Evolutionary conservation across 257 asterid genomes (phyloP), one percentile per base, ranked within the genome.

Genomic region (Rhazya stricta): DNA sequence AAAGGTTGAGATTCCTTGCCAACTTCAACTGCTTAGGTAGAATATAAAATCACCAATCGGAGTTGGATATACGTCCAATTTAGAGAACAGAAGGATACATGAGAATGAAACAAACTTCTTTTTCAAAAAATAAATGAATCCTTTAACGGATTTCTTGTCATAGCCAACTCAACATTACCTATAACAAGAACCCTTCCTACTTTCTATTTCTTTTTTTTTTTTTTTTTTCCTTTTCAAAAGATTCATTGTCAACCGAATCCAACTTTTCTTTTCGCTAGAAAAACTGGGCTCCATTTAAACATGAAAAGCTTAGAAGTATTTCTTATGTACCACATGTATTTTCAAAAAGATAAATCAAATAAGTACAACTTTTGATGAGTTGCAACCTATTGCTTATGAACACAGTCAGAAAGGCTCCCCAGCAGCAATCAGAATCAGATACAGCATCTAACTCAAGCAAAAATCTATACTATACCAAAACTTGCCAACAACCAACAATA

Each of bases 401-500:
- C 67, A 16, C 37, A 61, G 8, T 32, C 16, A 39, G 21, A 60
- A 37, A 5, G n/a, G 9, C 21, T 67, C 2, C 25, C 25, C 65
- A 30, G 11, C 16, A 13, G 10, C 30, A 23, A 32, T 29, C n/a
- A 43, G 15, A 58, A 29, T 51, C 65, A 50, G 45, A 51, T 23
- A 18, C 54, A 53, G 61, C 46, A 43, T 19, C 46, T 34, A 73
- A 18, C 30, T 25, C 46, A 69, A 75, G 48, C 71, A 27, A 42
- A 66, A 66, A 29, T 43, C 71, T 4, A 43, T 19, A 51, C 71
- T 4, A 43, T 19, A 51, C 73, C 65, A 75, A 54, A 58, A 34
- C 1, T 48, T n/a, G 5, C 67, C 30, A 34, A 30, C 6, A 57
- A 50, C 9, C 30, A 46, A 43, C 39, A 41, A 60, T 21, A 54